Conservation (phyloP, 768 basidiomycete genomes). For the Boletus tomentosulus region DNA sequence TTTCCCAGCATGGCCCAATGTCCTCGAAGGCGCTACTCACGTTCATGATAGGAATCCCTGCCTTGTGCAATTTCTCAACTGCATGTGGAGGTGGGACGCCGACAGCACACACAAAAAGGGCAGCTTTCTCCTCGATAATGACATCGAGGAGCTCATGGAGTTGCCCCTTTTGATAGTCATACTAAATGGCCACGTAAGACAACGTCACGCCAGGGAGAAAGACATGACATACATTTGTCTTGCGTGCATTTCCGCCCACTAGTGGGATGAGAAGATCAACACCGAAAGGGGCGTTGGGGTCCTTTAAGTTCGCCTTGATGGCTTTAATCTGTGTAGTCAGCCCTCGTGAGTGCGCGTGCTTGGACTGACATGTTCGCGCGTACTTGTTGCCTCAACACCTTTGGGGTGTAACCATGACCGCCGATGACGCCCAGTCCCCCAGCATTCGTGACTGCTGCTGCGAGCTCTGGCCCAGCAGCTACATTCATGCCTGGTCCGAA, state of each 20-base stretch:
- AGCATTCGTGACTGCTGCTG: slow-evolving; percentile 91
- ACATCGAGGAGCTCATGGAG: slow-evolving; percentile 81
- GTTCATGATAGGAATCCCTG: slow-evolving; percentile 87
- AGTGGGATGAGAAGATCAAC: slow-evolving; percentile 89
- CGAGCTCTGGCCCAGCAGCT: slow-evolving; percentile 75
- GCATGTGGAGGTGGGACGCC: slow-evolving; percentile 80
- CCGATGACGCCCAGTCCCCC: slow-evolving; percentile 93
- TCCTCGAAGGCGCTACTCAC: slow-evolving; percentile 32
- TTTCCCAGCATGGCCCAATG: neutral
- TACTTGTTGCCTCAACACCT: slow-evolving; percentile 75
- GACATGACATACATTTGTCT: slow-evolving; percentile 67
- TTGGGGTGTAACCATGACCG: slow-evolving; percentile 82
- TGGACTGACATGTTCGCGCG: slow-evolving; percentile 6
- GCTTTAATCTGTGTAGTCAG: slow-evolving; percentile 51
- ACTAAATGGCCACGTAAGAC: slow-evolving; percentile 36
- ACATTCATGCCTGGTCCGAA: slow-evolving; percentile 54
- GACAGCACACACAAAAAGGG: slow-evolving; percentile 88
- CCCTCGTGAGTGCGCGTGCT: slow-evolving; percentile 5
- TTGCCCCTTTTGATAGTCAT: slow-evolving; percentile 87
- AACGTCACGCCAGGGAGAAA: neutral
- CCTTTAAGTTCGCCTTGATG: slow-evolving; percentile 66
- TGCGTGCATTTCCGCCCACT: slow-evolving; percentile 81
- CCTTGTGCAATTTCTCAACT: slow-evolving; percentile 78
- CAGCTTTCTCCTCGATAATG: slow-evolving; percentile 86
- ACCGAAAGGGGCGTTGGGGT: slow-evolving; percentile 81